Percentiles rank a stretch among this genome's conserved stretches.
phyloP scores from a whole-genome alignment of 2,329 filamentous ascomycete species.

The Tolypocladium endophyticum region DNA sequence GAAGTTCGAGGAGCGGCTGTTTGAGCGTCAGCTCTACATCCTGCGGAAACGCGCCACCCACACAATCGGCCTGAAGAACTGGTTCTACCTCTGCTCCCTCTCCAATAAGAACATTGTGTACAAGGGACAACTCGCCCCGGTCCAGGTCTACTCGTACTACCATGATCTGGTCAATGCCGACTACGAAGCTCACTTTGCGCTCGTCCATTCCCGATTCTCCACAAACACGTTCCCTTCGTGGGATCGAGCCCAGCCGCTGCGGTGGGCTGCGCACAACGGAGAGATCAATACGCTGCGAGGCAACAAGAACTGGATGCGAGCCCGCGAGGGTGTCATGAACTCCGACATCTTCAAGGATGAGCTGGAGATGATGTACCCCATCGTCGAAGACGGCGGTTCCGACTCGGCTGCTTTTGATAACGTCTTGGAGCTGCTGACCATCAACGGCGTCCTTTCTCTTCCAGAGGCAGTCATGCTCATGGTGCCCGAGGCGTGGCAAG shows the following conservation, averaged over 20 bases:
- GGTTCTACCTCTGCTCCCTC: slow-evolving; percentile 96
- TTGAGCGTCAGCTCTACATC: slow-evolving; percentile 89
- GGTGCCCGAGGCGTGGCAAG: slow-evolving; percentile 97
- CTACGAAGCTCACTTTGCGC: slow-evolving; percentile 92
- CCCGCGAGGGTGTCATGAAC: slow-evolving; percentile 87
- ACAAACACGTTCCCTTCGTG: slow-evolving; percentile 98
- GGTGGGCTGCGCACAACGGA: slow-evolving; percentile 97
- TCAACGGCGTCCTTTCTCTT: slow-evolving; percentile 90
- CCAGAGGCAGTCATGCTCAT: slow-evolving; percentile 97
- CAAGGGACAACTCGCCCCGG: slow-evolving; percentile 89
- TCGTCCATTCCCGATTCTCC: slow-evolving; percentile 94
- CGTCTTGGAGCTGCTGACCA: slow-evolving; percentile 83
- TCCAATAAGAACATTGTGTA: slow-evolving; percentile 99
- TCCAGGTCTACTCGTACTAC: slow-evolving; percentile 97
- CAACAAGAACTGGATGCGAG: slow-evolving; percentile 99
- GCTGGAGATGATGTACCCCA: slow-evolving; percentile 80
- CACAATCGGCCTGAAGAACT: slow-evolving; percentile 90
- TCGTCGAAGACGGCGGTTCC: slow-evolving; percentile 92
- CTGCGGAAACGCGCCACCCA: slow-evolving; percentile 92
- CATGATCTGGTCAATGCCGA: slow-evolving; percentile 94
- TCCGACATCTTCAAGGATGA: slow-evolving; percentile 89
- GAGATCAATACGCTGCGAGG: slow-evolving; percentile 96
- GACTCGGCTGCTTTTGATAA: slow-evolving; percentile 98
- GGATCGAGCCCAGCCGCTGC: slow-evolving; percentile 91
- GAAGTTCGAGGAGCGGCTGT: slow-evolving; percentile 72